Conservation (phyloP, 495 filamentous ascomycete genomes). For the Pseudoneurospora amorphoporcata region DNA sequence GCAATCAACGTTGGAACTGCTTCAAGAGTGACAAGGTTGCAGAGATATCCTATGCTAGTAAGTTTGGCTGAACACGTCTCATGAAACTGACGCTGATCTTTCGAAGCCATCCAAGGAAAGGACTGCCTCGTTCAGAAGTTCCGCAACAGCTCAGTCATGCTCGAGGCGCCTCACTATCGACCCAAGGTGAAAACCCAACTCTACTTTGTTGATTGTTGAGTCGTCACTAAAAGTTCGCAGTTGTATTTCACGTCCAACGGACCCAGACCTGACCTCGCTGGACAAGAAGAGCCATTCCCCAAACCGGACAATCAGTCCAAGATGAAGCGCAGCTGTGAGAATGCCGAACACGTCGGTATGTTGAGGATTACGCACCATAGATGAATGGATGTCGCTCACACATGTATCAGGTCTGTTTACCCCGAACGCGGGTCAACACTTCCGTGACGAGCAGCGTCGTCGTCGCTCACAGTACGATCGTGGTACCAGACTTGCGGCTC, state of each 20-base stretch:
- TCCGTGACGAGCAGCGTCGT: conserved; percentile 64
- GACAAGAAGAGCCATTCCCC: conserved; percentile 62
- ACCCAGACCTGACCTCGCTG: conserved; percentile 30
- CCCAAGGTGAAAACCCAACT: conserved; percentile 54
- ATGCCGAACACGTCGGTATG: conserved; percentile 76
- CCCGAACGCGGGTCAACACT: conserved; percentile 60
- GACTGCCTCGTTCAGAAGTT: conserved; percentile 90
- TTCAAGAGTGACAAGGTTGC: conserved; percentile 79
- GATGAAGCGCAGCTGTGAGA: conserved; percentile 74
- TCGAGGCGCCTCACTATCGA: conserved; percentile 67
- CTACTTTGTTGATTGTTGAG: background rate
- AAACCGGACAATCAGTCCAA: conserved; percentile 72
- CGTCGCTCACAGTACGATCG: conserved; percentile 70
- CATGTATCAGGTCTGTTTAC: conserved; percentile 52
- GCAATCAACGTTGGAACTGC: conserved; percentile 68
- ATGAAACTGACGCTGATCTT: conserved; percentile 6
- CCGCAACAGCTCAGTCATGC: conserved; percentile 90
- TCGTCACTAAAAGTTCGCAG: conserved; percentile 22
- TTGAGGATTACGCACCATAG: conserved; percentile 3
- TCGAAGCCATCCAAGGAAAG: conserved; percentile 73
- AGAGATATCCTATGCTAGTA: conserved; percentile 89
- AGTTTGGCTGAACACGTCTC: conserved; percentile 23
- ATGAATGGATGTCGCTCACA: background rate
- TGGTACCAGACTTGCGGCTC: conserved; percentile 50
- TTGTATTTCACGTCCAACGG: conserved; percentile 40